A percentile compares a stretch with the other conserved stretches of the same genome.
Conservation (phyloP, 2,329 filamentous ascomycete genomes). For the Amesomyces nigricolor region DNA sequence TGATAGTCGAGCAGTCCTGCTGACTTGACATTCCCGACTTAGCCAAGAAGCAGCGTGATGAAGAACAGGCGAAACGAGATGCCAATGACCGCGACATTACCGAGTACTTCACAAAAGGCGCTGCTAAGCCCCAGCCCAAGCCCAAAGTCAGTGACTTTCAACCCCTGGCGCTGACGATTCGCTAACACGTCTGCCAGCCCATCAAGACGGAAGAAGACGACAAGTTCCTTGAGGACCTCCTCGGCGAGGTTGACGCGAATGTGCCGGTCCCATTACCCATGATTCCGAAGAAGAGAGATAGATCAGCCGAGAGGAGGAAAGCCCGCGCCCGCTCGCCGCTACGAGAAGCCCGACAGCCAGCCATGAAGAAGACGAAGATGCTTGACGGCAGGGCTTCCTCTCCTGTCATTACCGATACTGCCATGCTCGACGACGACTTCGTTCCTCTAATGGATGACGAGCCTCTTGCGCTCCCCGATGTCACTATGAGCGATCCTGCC, state of each 20-base stretch:
- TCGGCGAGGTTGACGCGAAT: conserved; percentile 84
- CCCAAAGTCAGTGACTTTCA: conserved; percentile 58
- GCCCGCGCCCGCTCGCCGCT: conserved; percentile 74
- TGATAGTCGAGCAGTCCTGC: background rate
- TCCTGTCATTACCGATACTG: conserved; percentile 45
- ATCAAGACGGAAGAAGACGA: conserved; percentile 81
- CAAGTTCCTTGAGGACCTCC: conserved; percentile 75
- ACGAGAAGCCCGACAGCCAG: conserved; percentile 46
- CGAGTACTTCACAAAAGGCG: conserved; percentile 85
- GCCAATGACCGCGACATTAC: conserved; percentile 88
- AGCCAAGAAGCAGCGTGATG: conserved; percentile 85
- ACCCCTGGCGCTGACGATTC: background rate
- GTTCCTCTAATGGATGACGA: conserved; percentile 59
- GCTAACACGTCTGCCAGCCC: conserved; percentile 43
- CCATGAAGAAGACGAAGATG: conserved; percentile 52
- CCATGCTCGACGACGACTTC: conserved; percentile 47
- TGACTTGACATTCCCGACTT: conserved; percentile 2
- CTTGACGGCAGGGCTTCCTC: conserved; percentile 45
- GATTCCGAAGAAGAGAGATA: conserved; percentile 57
- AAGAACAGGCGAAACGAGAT: conserved; percentile 77
- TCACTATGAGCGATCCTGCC: conserved; percentile 79
- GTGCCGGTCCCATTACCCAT: conserved; percentile 49
- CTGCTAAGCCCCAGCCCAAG: conserved; percentile 61
- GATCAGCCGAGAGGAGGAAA: conserved; percentile 71
- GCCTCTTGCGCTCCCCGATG: conserved; percentile 36